Evolutionary conservation across 352 stramenopile species (phyloP), one percentile per base, ranked within the genome.

Genomic region (Pythium inflatum): DNA sequence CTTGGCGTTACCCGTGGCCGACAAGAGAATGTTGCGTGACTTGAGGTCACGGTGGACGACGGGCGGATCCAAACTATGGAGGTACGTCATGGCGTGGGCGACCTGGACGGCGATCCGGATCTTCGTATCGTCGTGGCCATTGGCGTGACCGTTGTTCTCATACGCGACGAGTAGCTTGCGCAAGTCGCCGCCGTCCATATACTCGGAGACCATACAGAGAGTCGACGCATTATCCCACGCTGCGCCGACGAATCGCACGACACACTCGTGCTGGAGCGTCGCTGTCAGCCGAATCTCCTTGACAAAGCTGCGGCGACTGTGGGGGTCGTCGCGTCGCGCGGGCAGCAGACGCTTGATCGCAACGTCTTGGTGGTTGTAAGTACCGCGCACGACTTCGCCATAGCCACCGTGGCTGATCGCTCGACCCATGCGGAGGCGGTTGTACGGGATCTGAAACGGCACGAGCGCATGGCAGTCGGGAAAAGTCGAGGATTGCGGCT

Each of bases 21-120:
- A 68, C 25, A 86, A 40, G 38, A 86, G 41, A n/a, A 83, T 50
- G 46, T 86, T 86, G 27, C 73, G 73, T 5, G 78, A 86, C 67
- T 83, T 85, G 67, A 85, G 70, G 57, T 85, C 78, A 13, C 78
- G 78, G 62, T 85, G 78, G 2, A 85, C 40, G 5, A 84, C 50
- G 0, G 46, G 49, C 27, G 70, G 66, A 0, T 54, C 4, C 8
- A 83, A 57, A 5, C 69, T 76, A 57, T 85, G 79, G n/a, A 87
- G 57, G 28, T 85, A 85, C 24, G 71, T 71, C 3, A 87, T 49
- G 0, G 62, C 80, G 14, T 82, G 59, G 33, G 54, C 63, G 43
- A 63, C 36, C 28, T 83, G 68, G 3, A 83, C 30, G 0, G 77
- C 70, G 40, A 85, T 80, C n/a, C 57, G 68, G 28, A 82, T 45